phyloP scores from a whole-genome alignment of 345 rosid genomes.

The Hypericum androsaemum region DNA sequence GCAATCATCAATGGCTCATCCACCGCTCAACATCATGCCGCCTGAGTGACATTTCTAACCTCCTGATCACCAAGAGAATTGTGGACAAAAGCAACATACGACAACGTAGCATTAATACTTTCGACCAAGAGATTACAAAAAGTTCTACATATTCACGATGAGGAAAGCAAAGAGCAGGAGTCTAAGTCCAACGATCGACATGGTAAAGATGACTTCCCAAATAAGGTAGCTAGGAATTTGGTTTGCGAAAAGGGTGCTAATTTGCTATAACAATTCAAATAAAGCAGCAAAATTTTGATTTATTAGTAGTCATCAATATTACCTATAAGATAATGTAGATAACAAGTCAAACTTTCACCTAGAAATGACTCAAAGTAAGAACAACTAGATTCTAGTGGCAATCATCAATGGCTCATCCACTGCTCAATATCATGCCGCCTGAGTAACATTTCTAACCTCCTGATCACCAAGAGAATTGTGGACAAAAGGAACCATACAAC shows the following conservation, averaged over 20 bases:
- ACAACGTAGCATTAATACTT: slow-evolving; percentile 33
- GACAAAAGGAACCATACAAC: too few relatives aligned
- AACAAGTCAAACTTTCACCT: background rate
- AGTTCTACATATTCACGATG: slow-evolving; percentile 91
- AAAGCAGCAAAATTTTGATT: too few relatives aligned
- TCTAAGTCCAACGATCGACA: slow-evolving; percentile 71
- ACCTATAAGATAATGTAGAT: too few relatives aligned
- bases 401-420: too few relatives aligned
- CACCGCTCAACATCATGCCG: slow-evolving; percentile 88
- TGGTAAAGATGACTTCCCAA: slow-evolving; percentile 77
- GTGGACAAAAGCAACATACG: too few relatives aligned
- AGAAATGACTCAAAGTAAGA: background rate
- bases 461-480: too few relatives aligned
- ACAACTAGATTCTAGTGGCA: slow-evolving; percentile 2
- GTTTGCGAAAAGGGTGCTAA: slow-evolving; percentile 91
- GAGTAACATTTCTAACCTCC: too few relatives aligned
- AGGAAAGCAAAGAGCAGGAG: slow-evolving; percentile 87
- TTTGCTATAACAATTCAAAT: slow-evolving; percentile 50
- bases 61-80: too few relatives aligned
- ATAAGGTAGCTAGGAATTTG: slow-evolving; percentile 67
- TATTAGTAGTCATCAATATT: too few relatives aligned
- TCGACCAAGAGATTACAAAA: slow-evolving; percentile 72
- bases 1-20: slow-evolving; percentile 87
- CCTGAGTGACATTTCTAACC: too few relatives aligned
- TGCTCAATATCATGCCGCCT: slow-evolving; percentile 88